A percentile compares a stretch with the other conserved stretches of the same genome.
phyloP scores from a whole-genome alignment of 2,329 filamentous ascomycete species.

The Rhynchosporium secalis region DNA sequence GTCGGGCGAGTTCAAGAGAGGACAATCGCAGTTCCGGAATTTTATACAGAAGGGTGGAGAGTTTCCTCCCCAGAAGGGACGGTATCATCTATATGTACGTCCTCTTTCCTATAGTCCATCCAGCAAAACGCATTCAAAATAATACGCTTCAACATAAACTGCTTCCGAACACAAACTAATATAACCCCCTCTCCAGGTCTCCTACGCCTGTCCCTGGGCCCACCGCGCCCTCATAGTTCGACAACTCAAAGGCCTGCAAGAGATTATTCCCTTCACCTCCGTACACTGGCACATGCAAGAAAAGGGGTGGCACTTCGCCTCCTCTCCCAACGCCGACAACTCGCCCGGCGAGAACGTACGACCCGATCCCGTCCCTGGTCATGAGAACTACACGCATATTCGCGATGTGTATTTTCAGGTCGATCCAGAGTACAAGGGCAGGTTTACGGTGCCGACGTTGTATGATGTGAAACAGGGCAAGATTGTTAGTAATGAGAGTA shows the following conservation, averaged over 20 bases:
- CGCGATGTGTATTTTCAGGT: conserved; percentile 67
- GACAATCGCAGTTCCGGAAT: conserved; percentile 76
- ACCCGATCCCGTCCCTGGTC: conserved; percentile 60
- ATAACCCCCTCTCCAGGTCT: conserved; percentile 56
- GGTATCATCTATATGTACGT: conserved; percentile 88
- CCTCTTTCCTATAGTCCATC: conserved; percentile 55
- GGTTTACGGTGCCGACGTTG: conserved; percentile 69
- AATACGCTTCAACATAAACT: conserved; percentile 53
- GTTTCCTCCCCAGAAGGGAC: conserved; percentile 75
- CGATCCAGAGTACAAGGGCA: conserved; percentile 63
- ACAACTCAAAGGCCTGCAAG: conserved; percentile 87
- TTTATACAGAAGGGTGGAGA: conserved; percentile 62
- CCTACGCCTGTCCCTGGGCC: conserved; percentile 63
- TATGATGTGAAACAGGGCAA: conserved; percentile 64
- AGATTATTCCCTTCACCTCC: conserved; percentile 61
- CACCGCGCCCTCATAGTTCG: conserved; percentile 84
- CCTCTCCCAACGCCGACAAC: conserved; percentile 53
- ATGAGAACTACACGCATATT: conserved; percentile 65
- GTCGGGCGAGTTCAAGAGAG: conserved; percentile 90
- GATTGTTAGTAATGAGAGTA: conserved; percentile 81
- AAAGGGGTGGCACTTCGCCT: conserved; percentile 67
- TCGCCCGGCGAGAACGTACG: conserved; percentile 61
- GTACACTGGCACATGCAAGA: conserved; percentile 65
- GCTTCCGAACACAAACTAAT: conserved; percentile 63
- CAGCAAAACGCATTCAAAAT: too few relatives aligned